Conservation (phyloP, 345 rosid genomes). For the Syzygium aqueum region DNA sequence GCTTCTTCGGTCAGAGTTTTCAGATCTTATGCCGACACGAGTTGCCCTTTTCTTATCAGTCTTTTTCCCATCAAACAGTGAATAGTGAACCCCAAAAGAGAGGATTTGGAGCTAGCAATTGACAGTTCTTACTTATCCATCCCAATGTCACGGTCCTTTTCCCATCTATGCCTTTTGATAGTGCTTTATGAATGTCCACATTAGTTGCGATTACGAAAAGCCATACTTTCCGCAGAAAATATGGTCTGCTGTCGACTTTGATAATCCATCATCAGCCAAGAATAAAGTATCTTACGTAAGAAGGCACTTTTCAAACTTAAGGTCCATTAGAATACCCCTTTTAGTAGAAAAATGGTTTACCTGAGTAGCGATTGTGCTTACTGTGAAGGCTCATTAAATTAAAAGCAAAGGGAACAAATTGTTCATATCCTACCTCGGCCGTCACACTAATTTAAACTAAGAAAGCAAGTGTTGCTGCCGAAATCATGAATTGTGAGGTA, state of each 20-base stretch:
- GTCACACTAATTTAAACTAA: background rate
- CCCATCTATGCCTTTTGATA: background rate
- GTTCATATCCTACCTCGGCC: background rate
- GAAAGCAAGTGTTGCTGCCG: no score
- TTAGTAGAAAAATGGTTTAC: background rate
- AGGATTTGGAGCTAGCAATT: background rate
- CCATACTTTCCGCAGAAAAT: background rate
- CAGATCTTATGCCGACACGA: background rate
- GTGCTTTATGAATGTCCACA: background rate
- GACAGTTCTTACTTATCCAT: background rate
- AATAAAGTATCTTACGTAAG: background rate
- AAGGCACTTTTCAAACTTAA: background rate
- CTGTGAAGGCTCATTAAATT: background rate
- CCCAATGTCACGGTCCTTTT: background rate
- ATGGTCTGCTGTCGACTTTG: background rate
- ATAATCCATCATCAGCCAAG: background rate
- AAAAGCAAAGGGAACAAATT: background rate
- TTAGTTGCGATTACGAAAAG: background rate
- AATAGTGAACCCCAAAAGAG: background rate
- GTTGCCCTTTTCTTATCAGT: background rate
- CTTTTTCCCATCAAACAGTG: background rate
- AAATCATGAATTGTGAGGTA: no score
- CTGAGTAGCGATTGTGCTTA: background rate
- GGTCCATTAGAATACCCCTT: background rate
- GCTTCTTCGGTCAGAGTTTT: background rate